These are phyloP conservation scores for Trichoderma sp. DNA, from an alignment of 2,329 filamentous ascomycete genomes.

Conservation along the genomic window DNA sequence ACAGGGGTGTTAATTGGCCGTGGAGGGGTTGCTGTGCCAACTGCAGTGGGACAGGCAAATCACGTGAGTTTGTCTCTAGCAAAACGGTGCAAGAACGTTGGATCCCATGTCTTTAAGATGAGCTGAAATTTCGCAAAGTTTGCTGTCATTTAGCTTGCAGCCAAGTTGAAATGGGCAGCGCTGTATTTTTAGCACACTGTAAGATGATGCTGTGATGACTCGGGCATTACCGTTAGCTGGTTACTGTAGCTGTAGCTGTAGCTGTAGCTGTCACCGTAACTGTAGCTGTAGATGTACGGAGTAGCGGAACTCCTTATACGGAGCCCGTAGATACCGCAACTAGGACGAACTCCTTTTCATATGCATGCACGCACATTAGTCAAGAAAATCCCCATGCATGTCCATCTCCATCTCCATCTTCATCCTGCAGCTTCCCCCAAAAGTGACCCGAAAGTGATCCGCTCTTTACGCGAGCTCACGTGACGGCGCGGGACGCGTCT, in stretches of 20 bases:
- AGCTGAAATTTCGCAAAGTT: constrained; percentile 6
- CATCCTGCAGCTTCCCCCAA: not conserved
- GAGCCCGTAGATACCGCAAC: not conserved
- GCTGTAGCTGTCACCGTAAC: not conserved
- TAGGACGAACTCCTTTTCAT: not conserved
- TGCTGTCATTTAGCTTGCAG: not conserved
- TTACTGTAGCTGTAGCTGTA: not conserved
- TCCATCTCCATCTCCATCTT: not conserved
- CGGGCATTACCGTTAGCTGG: not conserved
- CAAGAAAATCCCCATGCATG: not conserved
- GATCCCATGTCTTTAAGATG: not conserved
- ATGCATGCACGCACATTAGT: not conserved
- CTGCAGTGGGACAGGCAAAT: not conserved
- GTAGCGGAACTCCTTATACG: not conserved
- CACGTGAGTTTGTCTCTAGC: constrained; percentile 6
- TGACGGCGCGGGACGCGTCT: constrained; percentile 36
- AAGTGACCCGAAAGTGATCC: not conserved
- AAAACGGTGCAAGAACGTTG: not conserved
- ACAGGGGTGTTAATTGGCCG: constrained; percentile 26
- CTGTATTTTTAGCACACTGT: not conserved
- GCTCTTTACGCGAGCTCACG: constrained; percentile 39
- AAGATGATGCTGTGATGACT: not conserved
- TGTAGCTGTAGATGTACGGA: not conserved
- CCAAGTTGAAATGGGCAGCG: not conserved
- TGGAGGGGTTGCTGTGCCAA: constrained; percentile 36